Evolutionary conservation across 2,329 filamentous ascomycete species (phyloP), one percentile per base, ranked within the genome.

Genomic region (Keithomyces neogunnii): DNA sequence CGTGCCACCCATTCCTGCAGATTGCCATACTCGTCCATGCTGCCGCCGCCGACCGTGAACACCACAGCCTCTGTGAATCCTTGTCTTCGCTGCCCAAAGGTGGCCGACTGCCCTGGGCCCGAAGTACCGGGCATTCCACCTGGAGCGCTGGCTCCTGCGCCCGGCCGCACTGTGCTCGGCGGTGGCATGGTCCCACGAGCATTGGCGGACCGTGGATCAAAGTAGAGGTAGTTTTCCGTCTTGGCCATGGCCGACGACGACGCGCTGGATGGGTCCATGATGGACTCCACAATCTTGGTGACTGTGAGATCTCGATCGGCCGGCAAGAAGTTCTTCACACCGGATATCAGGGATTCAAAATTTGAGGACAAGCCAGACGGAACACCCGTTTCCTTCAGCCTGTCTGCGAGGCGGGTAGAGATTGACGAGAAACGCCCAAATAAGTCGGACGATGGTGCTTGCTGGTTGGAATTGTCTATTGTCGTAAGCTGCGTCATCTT

Each of bases 11-110:
- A 99, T 64, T 97, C 93, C 66, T 96, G 89, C 65, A 99, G 67
- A 68, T 99, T 99, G 26, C 91, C 92, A 66, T 97, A 99, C 67
- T 99, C 93, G 60, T 99, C 93, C 88, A 99, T 97, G 65, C 90
- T 96, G 42, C 93, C 93, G 45, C 95, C 93, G 3, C 93, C 93
- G 3, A 95, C 89, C 0, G 89, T 92, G 64, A 96, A 96, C n/a
- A 96, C 89, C 50, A 96, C 85, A 1, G 89, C 88, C 62, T 96
- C 91, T 47, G 82, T 88, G 68, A 92, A 96, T 0, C 89, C 90
- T 63, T 96, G 91, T 50, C 92, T 76, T 54, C 90, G 75, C 69
- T 97, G 92, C 1, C 92, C 93, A 67, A 97, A 97, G 51, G 83
- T 95, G 5, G 90, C 91, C 35, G 81, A 78, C 29, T 86, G 88